These are phyloP conservation scores for Colletotrichum tamarilloi DNA, from an alignment of 2,329 filamentous ascomycete genomes.

Conservation along the genomic window DNA sequence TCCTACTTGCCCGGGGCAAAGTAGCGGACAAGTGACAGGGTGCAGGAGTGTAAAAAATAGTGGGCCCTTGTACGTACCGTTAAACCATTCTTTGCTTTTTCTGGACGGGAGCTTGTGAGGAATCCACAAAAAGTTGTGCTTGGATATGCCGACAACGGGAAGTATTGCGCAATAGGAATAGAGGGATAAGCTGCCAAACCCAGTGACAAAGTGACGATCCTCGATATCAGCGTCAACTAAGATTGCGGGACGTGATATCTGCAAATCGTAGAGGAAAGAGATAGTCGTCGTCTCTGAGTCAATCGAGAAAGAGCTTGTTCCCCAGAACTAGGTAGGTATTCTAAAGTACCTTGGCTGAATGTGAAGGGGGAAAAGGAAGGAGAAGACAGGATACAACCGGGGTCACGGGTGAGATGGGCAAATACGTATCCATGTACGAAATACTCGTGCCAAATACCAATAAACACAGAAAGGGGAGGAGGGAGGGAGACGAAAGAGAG, in stretches of 20 bases:
- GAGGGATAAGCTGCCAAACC: slow-evolving; percentile 12
- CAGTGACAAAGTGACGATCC: slow-evolving; percentile 15
- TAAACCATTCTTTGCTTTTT: slow-evolving; percentile 15
- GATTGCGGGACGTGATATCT: background rate
- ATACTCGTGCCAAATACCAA: background rate
- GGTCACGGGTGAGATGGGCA: background rate
- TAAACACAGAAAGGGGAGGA: background rate
- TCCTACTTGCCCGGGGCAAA: background rate
- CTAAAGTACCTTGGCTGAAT: background rate
- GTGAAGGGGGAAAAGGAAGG: background rate
- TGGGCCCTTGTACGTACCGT: slow-evolving; percentile 10
- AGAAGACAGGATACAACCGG: background rate
- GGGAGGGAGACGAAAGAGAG: background rate
- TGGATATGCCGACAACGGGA: slow-evolving; percentile 33
- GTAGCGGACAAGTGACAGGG: background rate
- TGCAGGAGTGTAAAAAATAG: slow-evolving; percentile 1
- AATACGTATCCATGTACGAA: background rate
- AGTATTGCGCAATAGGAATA: slow-evolving; percentile 19
- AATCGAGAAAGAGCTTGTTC: background rate
- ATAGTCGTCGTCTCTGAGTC: background rate
- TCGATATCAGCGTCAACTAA: slow-evolving; percentile 14
- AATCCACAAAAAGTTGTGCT: slow-evolving; percentile 27
- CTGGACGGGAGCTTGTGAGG: slow-evolving; percentile 23
- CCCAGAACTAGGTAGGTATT: too few species aligned
- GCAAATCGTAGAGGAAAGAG: background rate